Evolutionary conservation across 1,284 basidiomycete species (phyloP).

Genomic region (Apiotrichum gamsii): DNA sequence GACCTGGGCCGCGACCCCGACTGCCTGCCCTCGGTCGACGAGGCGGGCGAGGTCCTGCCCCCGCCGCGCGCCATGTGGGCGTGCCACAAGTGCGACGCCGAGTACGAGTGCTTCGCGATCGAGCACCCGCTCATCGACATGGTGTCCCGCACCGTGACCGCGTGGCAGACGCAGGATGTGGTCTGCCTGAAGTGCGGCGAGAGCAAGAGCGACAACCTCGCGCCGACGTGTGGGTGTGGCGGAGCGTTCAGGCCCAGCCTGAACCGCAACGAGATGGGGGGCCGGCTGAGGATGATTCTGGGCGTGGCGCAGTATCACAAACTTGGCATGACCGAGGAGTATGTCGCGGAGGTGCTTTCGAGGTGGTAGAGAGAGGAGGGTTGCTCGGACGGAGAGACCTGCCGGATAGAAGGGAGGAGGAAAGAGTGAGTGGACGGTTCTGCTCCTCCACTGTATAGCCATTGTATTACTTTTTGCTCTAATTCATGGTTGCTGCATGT

Average conservation of each 20-base stretch:
- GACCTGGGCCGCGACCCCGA: conserved; percentile 93
- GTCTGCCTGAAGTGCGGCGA: conserved; percentile 78
- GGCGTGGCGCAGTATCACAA: conserved; percentile 49
- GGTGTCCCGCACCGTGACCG: conserved; percentile 63
- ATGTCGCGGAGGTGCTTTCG: conserved; percentile 32
- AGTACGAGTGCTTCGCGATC: conserved; percentile 79
- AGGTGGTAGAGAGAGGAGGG: conserved; percentile 41
- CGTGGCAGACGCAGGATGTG: conserved; percentile 79
- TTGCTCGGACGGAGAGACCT: no score
- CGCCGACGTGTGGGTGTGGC: conserved; percentile 79
- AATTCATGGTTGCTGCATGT: conserved; percentile 12
- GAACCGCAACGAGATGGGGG: conserved; percentile 62
- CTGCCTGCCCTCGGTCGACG: conserved; percentile 56
- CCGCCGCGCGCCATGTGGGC: conserved; percentile 46
- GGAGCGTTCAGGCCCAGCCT: conserved; percentile 69
- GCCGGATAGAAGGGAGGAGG: background rate
- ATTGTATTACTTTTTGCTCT: conserved; percentile 4
- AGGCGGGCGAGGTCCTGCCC: conserved; percentile 36
- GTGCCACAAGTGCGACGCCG: conserved; percentile 63
- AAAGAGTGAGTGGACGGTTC: background rate
- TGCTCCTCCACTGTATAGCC: no score
- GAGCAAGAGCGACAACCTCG: conserved; percentile 78
- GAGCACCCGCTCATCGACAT: conserved; percentile 79
- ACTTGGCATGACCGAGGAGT: conserved; percentile 40
- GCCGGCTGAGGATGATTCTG: conserved; percentile 68